Evolutionary conservation across 768 basidiomycete genomes (phyloP), one percentile per base, ranked within the genome.

Genomic region (Artomyces pyxidatus): DNA sequence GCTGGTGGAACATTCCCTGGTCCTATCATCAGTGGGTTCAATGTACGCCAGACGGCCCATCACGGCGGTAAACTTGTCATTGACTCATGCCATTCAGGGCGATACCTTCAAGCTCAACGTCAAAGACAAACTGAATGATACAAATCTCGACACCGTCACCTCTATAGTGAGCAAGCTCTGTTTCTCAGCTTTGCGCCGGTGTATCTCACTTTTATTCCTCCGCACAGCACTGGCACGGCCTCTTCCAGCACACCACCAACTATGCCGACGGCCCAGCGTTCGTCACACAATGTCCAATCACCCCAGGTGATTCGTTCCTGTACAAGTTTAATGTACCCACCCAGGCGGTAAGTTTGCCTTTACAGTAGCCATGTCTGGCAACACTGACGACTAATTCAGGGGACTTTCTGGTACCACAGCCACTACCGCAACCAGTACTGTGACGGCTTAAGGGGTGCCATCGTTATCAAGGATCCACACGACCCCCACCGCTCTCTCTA

Each of bases 381-480:
- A 16, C 17, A 12, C 32, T 35, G 32, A 35, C 32, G 3, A 35
- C 12, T 35, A 1, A 1, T 35, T 17, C 12, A 35, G 32, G 57
- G 60, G 1, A 60, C 60, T 11, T 61, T 32, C 65, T 35, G 73
- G 74, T 21, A 50, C 42, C 40, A 59, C 57, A n/a, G 61, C 51
- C 42, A 57, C 57, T n/a, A 64, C 62, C 21, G 11, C 23, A 45
- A 40, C 35, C 48, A 54, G 25, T 61, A 61, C 19, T 58, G 72
- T 48, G 72, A 73, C 55, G 72, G 72, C 0, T 56, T 70, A n/a
- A 59, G 71, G 32, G 71, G 71, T 3, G 56, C 59, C 0, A 30
- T 71, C 10, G 61, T 70, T 17, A 52, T 74, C 4, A 69, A 71
- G 43, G 71, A 73, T 57, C 66, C 68, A n/a, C 4, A 69, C 9